Conservation (phyloP, 305 asterid genomes). For the Rubia balearica region DNA sequence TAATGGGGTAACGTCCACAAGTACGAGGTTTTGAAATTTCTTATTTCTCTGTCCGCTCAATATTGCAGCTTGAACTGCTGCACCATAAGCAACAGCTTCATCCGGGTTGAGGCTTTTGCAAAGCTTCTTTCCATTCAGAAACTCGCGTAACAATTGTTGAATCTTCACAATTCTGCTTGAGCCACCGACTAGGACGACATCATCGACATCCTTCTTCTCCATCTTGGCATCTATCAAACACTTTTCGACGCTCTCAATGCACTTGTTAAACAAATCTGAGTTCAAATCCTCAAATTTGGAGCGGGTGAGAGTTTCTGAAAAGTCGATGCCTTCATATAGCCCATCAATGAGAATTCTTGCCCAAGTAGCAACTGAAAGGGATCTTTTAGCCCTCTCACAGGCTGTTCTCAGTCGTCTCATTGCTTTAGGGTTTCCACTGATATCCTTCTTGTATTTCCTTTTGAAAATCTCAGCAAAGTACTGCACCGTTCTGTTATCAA, state of each 20-base stretch:
- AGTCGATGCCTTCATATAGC: not conserved
- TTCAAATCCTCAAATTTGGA: not conserved
- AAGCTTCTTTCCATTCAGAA: not conserved
- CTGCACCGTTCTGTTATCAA: conserved; percentile 15
- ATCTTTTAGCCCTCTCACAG: not conserved
- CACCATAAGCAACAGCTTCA: not conserved
- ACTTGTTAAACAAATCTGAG: not conserved
- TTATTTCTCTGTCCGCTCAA: not conserved
- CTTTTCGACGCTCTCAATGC: not conserved
- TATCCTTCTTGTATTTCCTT: conserved; percentile 12
- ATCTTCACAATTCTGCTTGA: not conserved
- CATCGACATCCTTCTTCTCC: not conserved
- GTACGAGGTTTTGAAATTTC: not conserved
- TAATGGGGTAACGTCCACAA: conserved; percentile 9
- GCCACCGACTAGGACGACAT: not conserved
- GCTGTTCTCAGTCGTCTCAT: conserved; percentile 3
- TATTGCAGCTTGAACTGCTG: not conserved
- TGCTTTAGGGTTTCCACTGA: not conserved
- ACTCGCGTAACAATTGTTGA: not conserved
- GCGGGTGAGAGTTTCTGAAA: not conserved
- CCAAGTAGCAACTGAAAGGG: not conserved
- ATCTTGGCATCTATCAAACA: not conserved
- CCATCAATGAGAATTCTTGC: not conserved
- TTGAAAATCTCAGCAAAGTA: conserved; percentile 16
- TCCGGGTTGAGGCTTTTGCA: not conserved